Base-by-base conservation (phyloP, 2,329 filamentous ascomycete genomes). In the Alternaria alternata region DNA sequence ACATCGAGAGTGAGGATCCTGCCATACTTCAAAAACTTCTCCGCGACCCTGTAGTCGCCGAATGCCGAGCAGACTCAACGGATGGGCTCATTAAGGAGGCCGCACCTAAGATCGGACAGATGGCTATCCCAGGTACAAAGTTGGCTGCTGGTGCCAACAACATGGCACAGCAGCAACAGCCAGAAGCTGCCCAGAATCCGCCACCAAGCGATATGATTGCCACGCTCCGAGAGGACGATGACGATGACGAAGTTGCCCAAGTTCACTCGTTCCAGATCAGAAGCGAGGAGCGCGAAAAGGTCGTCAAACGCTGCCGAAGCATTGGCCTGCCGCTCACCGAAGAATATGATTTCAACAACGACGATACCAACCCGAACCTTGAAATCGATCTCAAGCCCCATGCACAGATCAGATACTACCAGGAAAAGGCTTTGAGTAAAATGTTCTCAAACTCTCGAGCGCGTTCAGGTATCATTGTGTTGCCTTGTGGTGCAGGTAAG, bases 371-470 rank as follows among this genome's bases (percentile, higher is more conserved):
- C 72, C 88, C 94, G 1, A 97, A 92, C 51, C 83, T 99, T 36
- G 93, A 98, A 58, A 99, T 99, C 69, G 94, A 98, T 76, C 83
- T 98, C 49, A 91, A 91, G 70, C 94, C 94, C 0, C 89, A 90
- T 57, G 94, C 94, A 0, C 91, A 94, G 73, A 98, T 98, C 75
- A 89, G 94, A 76, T 89, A 87, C 82, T 99, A 99, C 71, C 95
- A 99, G 77, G 95, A 99, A 79, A 96, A 97, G 81, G 96, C 93
- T 67, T 83, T 99, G 9, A 96, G 92, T 82, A 99, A 99, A 79
- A 99, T 99, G 95, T 99, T 99, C 77, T 94, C 95, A 75, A 99
- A 99, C 75, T 94, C 94, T 51, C 90, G 95, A 79, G 95, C 95
- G 14, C 95, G 97, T 82, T 97, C 93, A 78, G 95, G 95, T 58